A percentile compares a stretch with the other conserved stretches of the same genome.
Conservation (phyloP, 2,329 filamentous ascomycete genomes). For the Westerdykella sp. region DNA sequence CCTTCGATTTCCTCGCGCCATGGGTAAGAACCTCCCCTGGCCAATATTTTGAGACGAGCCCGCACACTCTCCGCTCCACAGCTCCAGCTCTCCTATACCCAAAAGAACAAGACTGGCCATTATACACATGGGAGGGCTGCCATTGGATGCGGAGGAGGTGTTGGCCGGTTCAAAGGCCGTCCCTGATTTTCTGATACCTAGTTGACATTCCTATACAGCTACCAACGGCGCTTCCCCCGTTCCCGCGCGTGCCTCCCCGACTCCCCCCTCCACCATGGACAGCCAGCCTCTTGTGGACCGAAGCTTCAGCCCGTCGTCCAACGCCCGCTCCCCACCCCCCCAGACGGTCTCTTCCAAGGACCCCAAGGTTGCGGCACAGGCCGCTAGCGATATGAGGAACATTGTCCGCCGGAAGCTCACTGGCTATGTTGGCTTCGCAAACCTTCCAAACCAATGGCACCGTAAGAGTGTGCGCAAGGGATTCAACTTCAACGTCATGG, state of each 20-base stretch:
- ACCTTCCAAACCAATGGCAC: conserved; percentile 99
- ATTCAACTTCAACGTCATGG: conserved; percentile 99
- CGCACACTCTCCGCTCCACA: no score
- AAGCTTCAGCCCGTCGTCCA: conserved; percentile 50
- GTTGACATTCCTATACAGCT: conserved; percentile 34
- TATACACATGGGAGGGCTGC: no score
- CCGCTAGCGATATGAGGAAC: conserved; percentile 64
- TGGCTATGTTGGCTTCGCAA: conserved; percentile 97
- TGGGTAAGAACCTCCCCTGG: conserved; percentile 32
- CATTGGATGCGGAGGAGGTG: no score
- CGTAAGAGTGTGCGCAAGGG: conserved; percentile 99
- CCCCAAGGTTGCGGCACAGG: conserved; percentile 51
- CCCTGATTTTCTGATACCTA: no score
- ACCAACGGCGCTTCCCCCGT: conserved; percentile 42
- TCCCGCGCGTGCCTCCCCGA: conserved; percentile 44
- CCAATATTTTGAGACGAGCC: no score
- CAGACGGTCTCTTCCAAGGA: conserved; percentile 61
- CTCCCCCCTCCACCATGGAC: conserved; percentile 42
- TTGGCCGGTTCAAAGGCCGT: no score
- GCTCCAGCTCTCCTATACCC: no score
- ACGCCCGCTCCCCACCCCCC: conserved; percentile 42
- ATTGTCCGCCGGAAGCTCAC: conserved; percentile 98
- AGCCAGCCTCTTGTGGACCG: conserved; percentile 54
- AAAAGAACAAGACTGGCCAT: no score
- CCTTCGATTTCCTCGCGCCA: conserved; percentile 26